Evolutionary conservation across 768 basidiomycete genomes (phyloP).

Genomic region (Macrolepiota fuliginosa): DNA sequence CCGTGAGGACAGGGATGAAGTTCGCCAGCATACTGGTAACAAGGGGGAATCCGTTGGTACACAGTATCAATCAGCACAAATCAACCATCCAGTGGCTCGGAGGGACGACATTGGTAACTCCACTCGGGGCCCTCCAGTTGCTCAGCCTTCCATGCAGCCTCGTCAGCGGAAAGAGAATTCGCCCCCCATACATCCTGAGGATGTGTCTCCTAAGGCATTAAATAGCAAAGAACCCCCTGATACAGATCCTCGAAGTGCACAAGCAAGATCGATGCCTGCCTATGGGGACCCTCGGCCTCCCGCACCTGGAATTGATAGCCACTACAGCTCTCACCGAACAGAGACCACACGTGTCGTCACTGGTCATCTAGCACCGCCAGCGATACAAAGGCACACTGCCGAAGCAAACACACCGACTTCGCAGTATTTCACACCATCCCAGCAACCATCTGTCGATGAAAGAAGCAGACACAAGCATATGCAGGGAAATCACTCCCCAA

Average conservation of each 20-base stretch:
- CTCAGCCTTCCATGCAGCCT: neutral
- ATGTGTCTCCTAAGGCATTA: neutral
- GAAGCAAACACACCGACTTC: neutral
- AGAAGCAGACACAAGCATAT: neutral
- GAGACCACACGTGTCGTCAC: neutral
- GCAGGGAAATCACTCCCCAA: neutral
- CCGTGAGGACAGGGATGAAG: neutral
- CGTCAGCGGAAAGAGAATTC: slow-evolving; percentile 3
- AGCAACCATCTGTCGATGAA: neutral
- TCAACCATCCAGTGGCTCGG: neutral
- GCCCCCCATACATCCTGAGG: neutral
- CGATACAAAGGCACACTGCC: neutral
- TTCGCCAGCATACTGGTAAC: neutral
- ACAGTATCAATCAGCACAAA: neutral
- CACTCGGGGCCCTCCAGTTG: neutral
- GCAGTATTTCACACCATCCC: neutral
- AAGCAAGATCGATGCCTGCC: neutral
- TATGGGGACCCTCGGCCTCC: neutral
- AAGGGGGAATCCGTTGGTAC: neutral
- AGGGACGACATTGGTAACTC: neutral
- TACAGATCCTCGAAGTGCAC: neutral
- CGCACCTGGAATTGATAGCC: neutral
- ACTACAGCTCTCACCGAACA: neutral
- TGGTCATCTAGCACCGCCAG: neutral
- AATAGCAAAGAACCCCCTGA: neutral